Base-by-base conservation (phyloP, 2,329 filamentous ascomycete species). In the Lachnellula willkommii region DNA sequence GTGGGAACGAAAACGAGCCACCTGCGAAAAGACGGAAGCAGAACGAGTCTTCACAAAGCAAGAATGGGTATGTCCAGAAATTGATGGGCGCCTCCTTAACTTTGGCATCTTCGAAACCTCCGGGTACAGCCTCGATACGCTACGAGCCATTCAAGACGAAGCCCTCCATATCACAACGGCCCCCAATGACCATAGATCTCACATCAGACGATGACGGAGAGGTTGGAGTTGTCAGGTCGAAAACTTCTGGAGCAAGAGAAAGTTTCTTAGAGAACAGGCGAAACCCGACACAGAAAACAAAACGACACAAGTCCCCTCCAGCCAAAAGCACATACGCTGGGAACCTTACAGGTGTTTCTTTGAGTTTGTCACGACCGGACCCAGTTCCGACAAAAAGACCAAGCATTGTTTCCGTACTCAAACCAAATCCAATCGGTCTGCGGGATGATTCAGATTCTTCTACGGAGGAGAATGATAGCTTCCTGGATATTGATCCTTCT, bases 11-110 rank as follows among this genome's bases (percentile, higher is more conserved):
- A 43, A 60, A 56, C 22, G 66, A 75, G 55, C 68, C 62, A 55
- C 62, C 75, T 14, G 40, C 68, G 2, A 80, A 79, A 66, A 71
- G 75, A 55, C 70, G 71, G 49, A 77, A 69, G 58, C 66, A 65
- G 51, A 71, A 74, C 5, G 55, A 68, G 8, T 66, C 69, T 5
- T 71, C 72, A 20, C 70, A 72, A 22, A 77, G 70, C 65, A 80
- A 76, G 63, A 73, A 65, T 55, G 76, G 77, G 5, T 81, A 79
- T 65, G 77, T 78, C 5, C 75, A 76, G 59, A 78, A 73, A 60
- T 66, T 81, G 4, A 80, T 79, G 60, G 79, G 78, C 2, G 71
- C 77, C 20, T 66, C 74, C 4, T 61, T 81, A 48, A 73, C 69
- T 5, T 67, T 80, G 17, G 48, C 58, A 20, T 63, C 64, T n/a